Percentiles rank a stretch among this genome's conserved stretches.
Conservation (phyloP, 1,284 basidiomycete species). For the Apiotrichum gamsii region DNA sequence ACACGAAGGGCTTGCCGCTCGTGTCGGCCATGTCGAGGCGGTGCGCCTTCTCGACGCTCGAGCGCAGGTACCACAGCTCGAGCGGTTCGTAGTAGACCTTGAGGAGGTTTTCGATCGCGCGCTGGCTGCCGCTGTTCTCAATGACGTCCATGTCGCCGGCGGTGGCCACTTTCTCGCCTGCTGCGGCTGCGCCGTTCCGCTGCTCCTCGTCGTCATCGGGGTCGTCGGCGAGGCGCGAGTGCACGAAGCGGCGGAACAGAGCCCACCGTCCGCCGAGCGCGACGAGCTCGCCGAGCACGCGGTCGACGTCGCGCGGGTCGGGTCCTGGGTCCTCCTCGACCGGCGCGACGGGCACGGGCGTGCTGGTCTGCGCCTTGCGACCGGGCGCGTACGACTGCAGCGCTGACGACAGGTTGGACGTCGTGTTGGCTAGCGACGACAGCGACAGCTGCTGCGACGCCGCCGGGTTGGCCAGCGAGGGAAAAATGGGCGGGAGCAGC, state of each 20-base stretch:
- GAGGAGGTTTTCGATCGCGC: conserved; percentile 63
- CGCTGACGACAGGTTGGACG: conserved; percentile 48
- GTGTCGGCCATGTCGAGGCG: conserved; percentile 60
- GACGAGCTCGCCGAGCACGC: conserved; percentile 74
- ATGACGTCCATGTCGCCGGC: conserved; percentile 27
- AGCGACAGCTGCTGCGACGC: conserved; percentile 28
- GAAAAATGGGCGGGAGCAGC: conserved; percentile 34
- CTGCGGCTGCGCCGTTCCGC: too few relatives aligned
- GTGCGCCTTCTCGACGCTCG: conserved; percentile 70
- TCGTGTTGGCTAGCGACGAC: conserved; percentile 36
- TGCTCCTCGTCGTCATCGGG: conserved; percentile 31
- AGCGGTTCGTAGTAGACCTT: conserved; percentile 75
- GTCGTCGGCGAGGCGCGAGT: conserved; percentile 51
- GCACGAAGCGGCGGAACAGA: conserved; percentile 79
- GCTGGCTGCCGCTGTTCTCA: conserved; percentile 51
- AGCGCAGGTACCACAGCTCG: conserved; percentile 87
- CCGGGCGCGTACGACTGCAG: conserved; percentile 40
- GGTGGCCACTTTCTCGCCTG: background rate
- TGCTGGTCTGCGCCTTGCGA: conserved; percentile 33
- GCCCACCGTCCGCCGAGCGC: conserved; percentile 88
- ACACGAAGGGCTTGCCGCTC: conserved; percentile 55
- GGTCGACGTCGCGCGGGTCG: conserved; percentile 86
- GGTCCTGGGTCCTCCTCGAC: conserved; percentile 54
- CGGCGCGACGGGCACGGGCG: conserved; percentile 34
- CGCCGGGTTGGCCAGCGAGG: conserved; percentile 19